Percentiles rank a stretch among this genome's conserved stretches.
Conservation (phyloP, 495 filamentous ascomycete genomes). For the Neurospora terricola region DNA sequence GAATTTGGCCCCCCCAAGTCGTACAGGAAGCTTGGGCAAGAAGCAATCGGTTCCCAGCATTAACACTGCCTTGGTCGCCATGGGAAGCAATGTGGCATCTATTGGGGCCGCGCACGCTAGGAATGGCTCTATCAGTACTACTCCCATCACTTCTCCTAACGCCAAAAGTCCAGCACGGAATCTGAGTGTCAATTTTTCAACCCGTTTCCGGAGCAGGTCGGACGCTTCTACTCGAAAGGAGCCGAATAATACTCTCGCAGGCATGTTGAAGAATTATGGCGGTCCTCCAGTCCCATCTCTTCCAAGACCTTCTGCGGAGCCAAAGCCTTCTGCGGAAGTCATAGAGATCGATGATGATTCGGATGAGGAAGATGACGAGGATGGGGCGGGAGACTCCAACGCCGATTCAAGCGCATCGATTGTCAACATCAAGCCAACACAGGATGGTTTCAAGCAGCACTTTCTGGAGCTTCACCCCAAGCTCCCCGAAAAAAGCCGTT, state of each 20-base stretch:
- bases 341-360: slow-evolving; percentile 22
- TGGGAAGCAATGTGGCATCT: slow-evolving; percentile 50
- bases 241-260: slow-evolving; percentile 20
- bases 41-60: slow-evolving; percentile 50
- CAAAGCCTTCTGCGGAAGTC: slow-evolving; percentile 23
- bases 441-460: slow-evolving; percentile 69
- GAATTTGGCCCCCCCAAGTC: slow-evolving; percentile 42
- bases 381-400: slow-evolving; percentile 40
- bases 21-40: slow-evolving; percentile 48
- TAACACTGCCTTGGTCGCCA: slow-evolving; percentile 54
- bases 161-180: slow-evolving; percentile 25
- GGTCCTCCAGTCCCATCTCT: slow-evolving; percentile 50
- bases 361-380: slow-evolving; percentile 41
- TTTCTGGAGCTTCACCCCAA: slow-evolving; percentile 60
- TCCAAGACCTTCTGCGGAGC: slow-evolving; percentile 25
- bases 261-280: slow-evolving; percentile 44
- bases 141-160: slow-evolving; percentile 38
- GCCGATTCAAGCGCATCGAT: slow-evolving; percentile 34
- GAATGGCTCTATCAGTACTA: slow-evolving; percentile 47
- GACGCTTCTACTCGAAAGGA: slow-evolving; percentile 35
- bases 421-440: slow-evolving; percentile 56
- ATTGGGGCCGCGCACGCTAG: slow-evolving; percentile 48
- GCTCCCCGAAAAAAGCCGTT: slow-evolving; percentile 35
- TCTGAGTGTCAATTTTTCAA: slow-evolving; percentile 37
- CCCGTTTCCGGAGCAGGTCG: slow-evolving; percentile 63